Evolutionary conservation across 768 basidiomycete genomes (phyloP).

Genomic region (Coprinopsis sp.): DNA sequence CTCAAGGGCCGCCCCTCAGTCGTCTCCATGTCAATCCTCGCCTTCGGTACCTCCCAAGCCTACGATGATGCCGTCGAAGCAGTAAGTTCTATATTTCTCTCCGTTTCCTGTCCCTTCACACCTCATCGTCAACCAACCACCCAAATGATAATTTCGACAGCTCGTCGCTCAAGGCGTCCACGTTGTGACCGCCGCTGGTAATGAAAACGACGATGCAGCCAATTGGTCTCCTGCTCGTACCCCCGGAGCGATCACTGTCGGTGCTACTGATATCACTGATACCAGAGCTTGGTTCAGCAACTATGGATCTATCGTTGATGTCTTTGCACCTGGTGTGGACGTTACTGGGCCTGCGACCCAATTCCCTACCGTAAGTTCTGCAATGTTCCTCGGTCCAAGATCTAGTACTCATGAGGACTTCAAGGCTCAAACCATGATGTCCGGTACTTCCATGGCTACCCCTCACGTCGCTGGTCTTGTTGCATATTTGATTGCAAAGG

Average conservation of each 20-base stretch:
- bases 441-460: conserved; percentile 28
- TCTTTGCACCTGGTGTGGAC: conserved; percentile 36
- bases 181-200: conserved; percentile 34
- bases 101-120: too few species aligned
- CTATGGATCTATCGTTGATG: conserved; percentile 35
- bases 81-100: conserved; percentile 9
- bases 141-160: neutral
- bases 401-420: neutral
- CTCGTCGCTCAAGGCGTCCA: too few species aligned
- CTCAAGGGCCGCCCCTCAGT: too few species aligned
- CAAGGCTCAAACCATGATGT: conserved; percentile 20
- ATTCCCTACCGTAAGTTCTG: conserved; percentile 14
- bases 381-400: neutral
- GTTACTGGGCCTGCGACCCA: conserved; percentile 29
- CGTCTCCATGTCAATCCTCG: too few species aligned
- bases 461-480: conserved; percentile 35
- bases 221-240: conserved; percentile 32
- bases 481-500: conserved; percentile 26
- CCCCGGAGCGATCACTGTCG: conserved; percentile 34
- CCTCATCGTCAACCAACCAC: too few species aligned
- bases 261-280: conserved; percentile 33
- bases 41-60: too few species aligned
- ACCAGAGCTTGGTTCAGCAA: conserved; percentile 34
- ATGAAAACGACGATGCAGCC: conserved; percentile 26
- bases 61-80: too few species aligned